Percentiles rank a stretch among this genome's conserved stretches.
phyloP scores from a whole-genome alignment of 805 yeast species.

The Groenewaldozyma tartarivorans region DNA sequence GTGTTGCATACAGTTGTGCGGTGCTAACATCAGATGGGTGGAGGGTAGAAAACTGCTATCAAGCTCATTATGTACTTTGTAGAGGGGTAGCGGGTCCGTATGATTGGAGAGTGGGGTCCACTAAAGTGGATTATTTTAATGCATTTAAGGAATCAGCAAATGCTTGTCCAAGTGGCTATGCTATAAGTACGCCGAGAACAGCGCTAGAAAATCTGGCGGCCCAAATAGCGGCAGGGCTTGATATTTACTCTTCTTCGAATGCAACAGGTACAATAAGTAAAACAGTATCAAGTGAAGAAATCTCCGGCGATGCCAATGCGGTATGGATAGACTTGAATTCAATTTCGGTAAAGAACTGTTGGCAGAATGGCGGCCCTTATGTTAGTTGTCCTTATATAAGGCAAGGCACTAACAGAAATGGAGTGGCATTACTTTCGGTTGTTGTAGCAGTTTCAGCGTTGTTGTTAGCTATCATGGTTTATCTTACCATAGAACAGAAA shows the following conservation, averaged over 20 bases:
- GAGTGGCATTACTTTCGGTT: constrained; percentile 57
- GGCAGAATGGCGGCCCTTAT: constrained; percentile 76
- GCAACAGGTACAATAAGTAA: too few relatives aligned
- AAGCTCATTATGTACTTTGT: constrained; percentile 44
- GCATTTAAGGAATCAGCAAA: constrained; percentile 11
- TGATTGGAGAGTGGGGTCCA: constrained; percentile 29
- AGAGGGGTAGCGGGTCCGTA: constrained; percentile 28
- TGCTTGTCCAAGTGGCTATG: constrained; percentile 27
- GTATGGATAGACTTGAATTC: constrained; percentile 82
- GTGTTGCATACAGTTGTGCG: constrained; percentile 40
- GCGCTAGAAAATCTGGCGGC: constrained; percentile 37
- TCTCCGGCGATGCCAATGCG: too few relatives aligned
- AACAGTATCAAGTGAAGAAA: too few relatives aligned
- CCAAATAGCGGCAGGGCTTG: constrained; percentile 3
- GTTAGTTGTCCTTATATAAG: constrained; percentile 71
- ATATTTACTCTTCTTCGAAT: not conserved
- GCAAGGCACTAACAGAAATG: constrained; percentile 43
- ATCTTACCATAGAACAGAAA: constrained; percentile 44
- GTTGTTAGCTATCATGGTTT: constrained; percentile 40
- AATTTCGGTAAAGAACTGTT: constrained; percentile 61
- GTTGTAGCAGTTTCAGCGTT: constrained; percentile 49
- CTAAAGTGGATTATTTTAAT: constrained; percentile 26
- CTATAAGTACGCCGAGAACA: constrained; percentile 40
- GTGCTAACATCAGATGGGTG: constrained; percentile 40
- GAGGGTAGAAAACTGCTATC: constrained; percentile 60